These are phyloP conservation scores for Coleophoma cylindrospora DNA, from an alignment of 2,329 filamentous ascomycete species.

Conservation along the genomic window DNA sequence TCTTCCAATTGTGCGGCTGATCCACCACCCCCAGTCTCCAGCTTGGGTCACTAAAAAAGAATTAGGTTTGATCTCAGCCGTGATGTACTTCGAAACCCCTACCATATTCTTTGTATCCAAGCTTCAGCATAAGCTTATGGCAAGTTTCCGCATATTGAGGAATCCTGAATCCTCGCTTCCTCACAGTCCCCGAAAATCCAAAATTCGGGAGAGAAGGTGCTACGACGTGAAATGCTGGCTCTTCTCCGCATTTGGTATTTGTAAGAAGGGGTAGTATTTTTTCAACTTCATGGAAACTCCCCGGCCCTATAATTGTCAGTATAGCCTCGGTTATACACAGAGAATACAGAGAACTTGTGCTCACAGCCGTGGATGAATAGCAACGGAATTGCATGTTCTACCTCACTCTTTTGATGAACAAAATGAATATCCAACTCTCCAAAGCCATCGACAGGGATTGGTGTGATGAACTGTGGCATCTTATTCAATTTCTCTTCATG, in stretches of 20 bases:
- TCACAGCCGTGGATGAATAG: constrained; percentile 65
- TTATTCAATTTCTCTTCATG: constrained; percentile 16
- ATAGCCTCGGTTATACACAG: constrained; percentile 24
- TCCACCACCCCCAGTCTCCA: constrained; percentile 67
- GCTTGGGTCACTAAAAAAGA: constrained; percentile 45
- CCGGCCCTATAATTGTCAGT: constrained; percentile 41
- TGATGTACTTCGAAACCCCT: background rate
- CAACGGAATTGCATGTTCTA: constrained; percentile 52
- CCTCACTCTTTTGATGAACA: constrained; percentile 49
- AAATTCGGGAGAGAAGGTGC: constrained; percentile 51
- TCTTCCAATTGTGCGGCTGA: constrained; percentile 56
- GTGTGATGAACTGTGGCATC: constrained; percentile 22
- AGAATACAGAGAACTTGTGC: constrained; percentile 46
- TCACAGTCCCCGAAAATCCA: constrained; percentile 35
- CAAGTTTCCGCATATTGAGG: constrained; percentile 59
- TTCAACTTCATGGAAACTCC: constrained; percentile 60
- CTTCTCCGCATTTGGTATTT: constrained; percentile 23
- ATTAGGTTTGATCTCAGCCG: background rate
- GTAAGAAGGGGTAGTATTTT: constrained; percentile 48
- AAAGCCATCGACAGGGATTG: constrained; percentile 50
- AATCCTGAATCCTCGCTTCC: constrained; percentile 46
- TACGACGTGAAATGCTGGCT: constrained; percentile 31
- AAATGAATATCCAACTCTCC: constrained; percentile 58
- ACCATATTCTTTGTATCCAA: constrained; percentile 58
- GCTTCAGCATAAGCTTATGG: constrained; percentile 62